Percentiles rank a stretch among this genome's conserved stretches.
These are phyloP conservation scores for Fonsecaea pedrosoi DNA, from an alignment of 2,329 filamentous ascomycete species.

Conservation along the genomic window DNA sequence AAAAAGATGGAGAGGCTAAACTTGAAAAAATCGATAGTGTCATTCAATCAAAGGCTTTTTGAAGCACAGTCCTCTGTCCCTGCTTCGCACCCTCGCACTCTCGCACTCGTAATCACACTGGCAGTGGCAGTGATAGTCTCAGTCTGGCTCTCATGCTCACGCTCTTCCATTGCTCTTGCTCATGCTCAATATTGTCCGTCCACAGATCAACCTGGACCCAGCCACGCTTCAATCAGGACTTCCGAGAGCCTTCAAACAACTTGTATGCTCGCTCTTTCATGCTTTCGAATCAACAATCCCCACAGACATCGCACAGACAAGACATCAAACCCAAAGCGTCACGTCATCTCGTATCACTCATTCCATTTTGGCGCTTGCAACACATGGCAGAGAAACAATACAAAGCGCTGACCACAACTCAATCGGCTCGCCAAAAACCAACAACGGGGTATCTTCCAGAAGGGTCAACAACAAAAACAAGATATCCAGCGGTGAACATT, in stretches of 20 bases:
- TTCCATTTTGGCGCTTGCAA: not conserved
- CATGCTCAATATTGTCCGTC: not conserved
- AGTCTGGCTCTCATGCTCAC: not conserved
- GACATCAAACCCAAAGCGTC: not conserved
- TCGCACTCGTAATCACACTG: not conserved
- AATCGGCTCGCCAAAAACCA: not conserved
- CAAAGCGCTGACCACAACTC: not conserved
- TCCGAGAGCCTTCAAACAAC: not conserved
- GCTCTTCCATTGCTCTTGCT: not conserved
- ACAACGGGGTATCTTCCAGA: conserved; percentile 1
- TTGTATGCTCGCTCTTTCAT: not conserved
- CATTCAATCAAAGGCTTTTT: conserved; percentile 2
- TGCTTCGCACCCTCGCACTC: not conserved
- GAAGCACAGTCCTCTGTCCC: not conserved
- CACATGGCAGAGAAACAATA: not conserved
- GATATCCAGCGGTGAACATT: not conserved
- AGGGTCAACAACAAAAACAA: not conserved
- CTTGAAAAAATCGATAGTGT: not conserved
- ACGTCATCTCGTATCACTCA: not conserved
- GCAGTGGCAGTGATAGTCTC: not conserved
- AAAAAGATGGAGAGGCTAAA: no score
- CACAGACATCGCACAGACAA: not conserved
- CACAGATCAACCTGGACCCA: not conserved
- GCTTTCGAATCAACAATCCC: not conserved
- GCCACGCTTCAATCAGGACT: not conserved